Conservation (phyloP, 441 rosid species). For the Erodium chrysanthum region DNA sequence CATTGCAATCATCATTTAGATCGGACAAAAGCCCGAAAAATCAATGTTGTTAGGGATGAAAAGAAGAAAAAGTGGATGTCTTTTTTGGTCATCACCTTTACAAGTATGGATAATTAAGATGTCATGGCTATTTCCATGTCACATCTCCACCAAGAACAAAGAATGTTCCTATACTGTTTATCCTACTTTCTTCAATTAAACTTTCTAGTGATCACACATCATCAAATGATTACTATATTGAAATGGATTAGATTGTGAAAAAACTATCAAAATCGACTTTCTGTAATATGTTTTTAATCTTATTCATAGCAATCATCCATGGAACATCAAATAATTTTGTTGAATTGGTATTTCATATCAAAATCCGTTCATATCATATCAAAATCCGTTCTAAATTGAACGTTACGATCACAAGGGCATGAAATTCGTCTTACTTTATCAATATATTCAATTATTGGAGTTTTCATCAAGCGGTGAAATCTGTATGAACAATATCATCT, state of each 20-base stretch:
- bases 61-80: not conserved
- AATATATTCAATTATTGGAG: no score
- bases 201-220: not conserved
- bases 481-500: no score
- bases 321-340: no score
- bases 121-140: constrained; percentile 5
- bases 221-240: not conserved
- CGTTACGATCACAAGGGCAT: no score
- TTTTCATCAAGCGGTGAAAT: no score
- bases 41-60: not conserved
- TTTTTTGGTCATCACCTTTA: not conserved
- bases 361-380: no score
- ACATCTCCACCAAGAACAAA: not conserved
- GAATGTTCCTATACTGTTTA: not conserved
- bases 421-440: no score
- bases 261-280: no score
- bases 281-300: no score
- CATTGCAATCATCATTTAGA: not conserved
- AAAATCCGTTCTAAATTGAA: no score
- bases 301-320: no score
- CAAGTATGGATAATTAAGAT: not conserved
- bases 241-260: not conserved
- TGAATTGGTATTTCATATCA: no score
- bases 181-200: not conserved
- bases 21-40: not conserved